Evolutionary conservation across 306 rosid species (phyloP), one percentile per base, ranked within the genome.

Genomic region (Quercus dentata): DNA sequence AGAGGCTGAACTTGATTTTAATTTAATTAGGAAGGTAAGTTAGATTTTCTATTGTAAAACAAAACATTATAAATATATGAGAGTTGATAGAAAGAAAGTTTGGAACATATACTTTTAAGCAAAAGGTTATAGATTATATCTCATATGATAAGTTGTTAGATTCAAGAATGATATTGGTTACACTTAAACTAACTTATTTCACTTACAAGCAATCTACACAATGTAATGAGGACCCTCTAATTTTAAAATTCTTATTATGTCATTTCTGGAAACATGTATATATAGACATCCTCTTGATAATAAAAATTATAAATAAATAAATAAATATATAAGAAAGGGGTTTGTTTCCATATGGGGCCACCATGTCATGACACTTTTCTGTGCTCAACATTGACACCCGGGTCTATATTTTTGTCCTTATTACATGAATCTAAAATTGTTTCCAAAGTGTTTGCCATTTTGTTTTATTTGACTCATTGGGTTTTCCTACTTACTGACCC

Each of bases 1-100:
- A 81, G 98, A 91, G 83, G 85, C 86, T 76, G 99, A 92, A 78
- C 91, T 94, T 33, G 93, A 94, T 85, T 84, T 86, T 56, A 88
- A 85, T 78, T 84, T 94, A 25, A 92, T 94, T 74, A 87, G 83
- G 83, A 92, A 91, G 94, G 99, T 92, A 86, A 70, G 81, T 25
- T 71, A 35, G 56, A 76, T 56, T 74, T 78, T 18, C 58, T 62
- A 7, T 73, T 83, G n/a, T 76, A 21, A 6, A 63, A 63, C 76
- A 44, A 65, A 65, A 80, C 9, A 67, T 52, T 58, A 69, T 38
- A 49, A 21, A 49, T 78, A 27, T 44, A 21, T 13, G 17, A 49
- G 54, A 49, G 54, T 49, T 18, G 55, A 21, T 76, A 56, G 74
- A 73, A 74, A 69, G 6, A 28, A 77, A 59, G 56, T 4, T 15